Conservation (phyloP, 176 grass and related monocot genomes). For the bread wheat (Triticum aestivum) region DNA sequence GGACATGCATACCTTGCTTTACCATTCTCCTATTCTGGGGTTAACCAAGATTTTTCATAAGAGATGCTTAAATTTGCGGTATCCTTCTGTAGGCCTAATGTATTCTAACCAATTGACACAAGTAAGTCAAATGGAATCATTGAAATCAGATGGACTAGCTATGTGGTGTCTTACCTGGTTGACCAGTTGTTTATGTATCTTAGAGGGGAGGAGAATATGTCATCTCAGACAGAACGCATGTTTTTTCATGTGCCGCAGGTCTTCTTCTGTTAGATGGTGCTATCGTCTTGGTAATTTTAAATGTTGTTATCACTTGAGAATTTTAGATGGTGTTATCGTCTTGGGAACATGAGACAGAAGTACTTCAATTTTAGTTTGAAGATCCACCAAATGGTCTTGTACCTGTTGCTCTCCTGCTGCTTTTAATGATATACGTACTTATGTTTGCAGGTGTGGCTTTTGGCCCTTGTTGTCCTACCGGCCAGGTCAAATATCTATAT, state of each 20-base stretch:
- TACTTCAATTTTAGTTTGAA: constrained; percentile 20
- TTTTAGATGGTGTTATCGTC: neutral
- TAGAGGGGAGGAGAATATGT: neutral
- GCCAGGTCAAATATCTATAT: constrained; percentile 94
- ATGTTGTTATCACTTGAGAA: neutral
- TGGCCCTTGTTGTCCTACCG: constrained; percentile 91
- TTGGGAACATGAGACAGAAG: neutral
- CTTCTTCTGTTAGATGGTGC: neutral
- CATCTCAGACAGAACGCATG: neutral
- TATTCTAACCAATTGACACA: neutral
- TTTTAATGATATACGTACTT: neutral
- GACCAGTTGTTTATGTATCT: neutral
- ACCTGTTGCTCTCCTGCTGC: constrained; percentile 11
- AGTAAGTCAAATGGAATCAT: neutral
- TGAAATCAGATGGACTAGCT: neutral
- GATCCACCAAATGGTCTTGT: neutral
- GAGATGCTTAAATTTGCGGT: neutral
- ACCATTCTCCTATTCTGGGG: neutral
- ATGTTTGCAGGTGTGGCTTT: constrained; percentile 82
- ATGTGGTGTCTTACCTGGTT: neutral
- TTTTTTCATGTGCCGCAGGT: neutral
- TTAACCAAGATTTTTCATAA: neutral
- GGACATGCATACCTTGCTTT: neutral
- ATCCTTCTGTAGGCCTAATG: neutral
- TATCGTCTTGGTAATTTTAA: neutral